Percentiles rank a stretch among this genome's conserved stretches.
Conservation (phyloP, 1,284 basidiomycete genomes). For the Sutorius eximius region DNA sequence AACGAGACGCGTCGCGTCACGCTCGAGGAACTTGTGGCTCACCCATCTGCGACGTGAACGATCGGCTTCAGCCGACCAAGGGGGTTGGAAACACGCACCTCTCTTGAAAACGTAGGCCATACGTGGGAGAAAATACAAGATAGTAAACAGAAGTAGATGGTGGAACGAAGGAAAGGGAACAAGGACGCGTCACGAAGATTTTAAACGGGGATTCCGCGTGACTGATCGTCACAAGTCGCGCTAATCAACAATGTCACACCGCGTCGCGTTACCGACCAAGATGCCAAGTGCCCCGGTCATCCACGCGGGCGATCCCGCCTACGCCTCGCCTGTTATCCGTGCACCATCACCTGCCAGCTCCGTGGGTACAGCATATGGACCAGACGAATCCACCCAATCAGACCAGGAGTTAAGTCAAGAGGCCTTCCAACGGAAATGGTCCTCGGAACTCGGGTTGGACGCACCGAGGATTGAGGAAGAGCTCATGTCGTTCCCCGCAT, state of each 20-base stretch:
- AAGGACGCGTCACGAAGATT: constrained; percentile 32
- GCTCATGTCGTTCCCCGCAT: constrained; percentile 24
- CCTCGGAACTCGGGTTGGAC: constrained; percentile 39
- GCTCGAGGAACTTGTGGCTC: constrained; percentile 34
- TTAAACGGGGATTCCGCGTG: constrained; percentile 30
- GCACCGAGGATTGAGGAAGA: constrained; percentile 34
- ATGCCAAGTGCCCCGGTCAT: constrained; percentile 35
- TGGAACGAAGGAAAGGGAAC: constrained; percentile 34
- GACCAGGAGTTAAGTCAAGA: constrained; percentile 54
- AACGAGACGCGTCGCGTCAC: constrained; percentile 34
- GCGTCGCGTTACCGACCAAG: constrained; percentile 17
- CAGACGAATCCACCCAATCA: constrained; percentile 58
- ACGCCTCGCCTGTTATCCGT: constrained; percentile 65
- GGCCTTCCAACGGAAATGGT: constrained; percentile 54
- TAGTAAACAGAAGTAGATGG: constrained; percentile 25
- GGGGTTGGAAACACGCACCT: constrained; percentile 46
- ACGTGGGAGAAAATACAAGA: constrained; percentile 4
- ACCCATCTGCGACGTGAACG: constrained; percentile 55
- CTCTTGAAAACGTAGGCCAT: constrained; percentile 77
- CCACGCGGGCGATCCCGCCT: constrained; percentile 44
- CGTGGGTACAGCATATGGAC: constrained; percentile 62
- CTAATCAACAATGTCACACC: constrained; percentile 36
- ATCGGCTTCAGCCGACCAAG: constrained; percentile 8
- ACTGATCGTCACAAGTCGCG: constrained; percentile 34
- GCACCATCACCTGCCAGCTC: constrained; percentile 71